Evolutionary conservation across 139 green algal genomes (phyloP).

Genomic region (Bryopsis sp.): DNA sequence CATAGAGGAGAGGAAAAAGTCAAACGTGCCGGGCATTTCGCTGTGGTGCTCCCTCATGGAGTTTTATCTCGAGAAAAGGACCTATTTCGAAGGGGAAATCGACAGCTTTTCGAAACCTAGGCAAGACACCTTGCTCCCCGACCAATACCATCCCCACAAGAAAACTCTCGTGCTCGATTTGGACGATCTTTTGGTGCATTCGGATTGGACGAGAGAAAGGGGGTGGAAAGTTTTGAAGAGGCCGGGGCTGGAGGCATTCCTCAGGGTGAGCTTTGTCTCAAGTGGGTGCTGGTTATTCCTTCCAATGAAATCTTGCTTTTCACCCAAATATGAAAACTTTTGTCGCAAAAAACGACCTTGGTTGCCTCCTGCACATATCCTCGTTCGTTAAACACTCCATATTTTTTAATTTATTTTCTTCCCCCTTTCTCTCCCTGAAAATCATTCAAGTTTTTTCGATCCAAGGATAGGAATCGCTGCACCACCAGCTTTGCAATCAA

Average conservation of each 20-base stretch:
- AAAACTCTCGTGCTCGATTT: conserved; percentile 95
- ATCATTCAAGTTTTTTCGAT: too few species aligned
- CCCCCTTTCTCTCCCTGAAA: too few species aligned
- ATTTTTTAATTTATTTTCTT: too few species aligned
- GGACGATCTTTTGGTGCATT: conserved; percentile 83
- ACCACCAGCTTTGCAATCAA: too few species aligned
- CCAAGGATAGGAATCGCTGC: too few species aligned
- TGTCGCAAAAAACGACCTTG: too few species aligned
- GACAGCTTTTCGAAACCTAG: conserved; percentile 76
- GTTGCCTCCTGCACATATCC: too few species aligned
- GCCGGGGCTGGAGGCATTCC: conserved; percentile 35
- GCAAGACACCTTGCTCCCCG: conserved; percentile 84
- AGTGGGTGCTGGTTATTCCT: too few species aligned
- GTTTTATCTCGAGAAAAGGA: conserved; percentile 44
- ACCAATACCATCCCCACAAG: conserved; percentile 56
- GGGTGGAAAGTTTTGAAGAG: conserved; percentile 75
- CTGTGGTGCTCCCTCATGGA: conserved; percentile 43
- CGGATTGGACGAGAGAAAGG: conserved; percentile 78
- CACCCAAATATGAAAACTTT: too few species aligned
- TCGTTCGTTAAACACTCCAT: too few species aligned
- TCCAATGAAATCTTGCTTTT: too few species aligned
- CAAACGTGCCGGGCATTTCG: conserved; percentile 21
- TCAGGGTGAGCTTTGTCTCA: too few species aligned
- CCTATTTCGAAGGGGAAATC: conserved; percentile 42
- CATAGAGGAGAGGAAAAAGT: conserved; percentile 29